These are phyloP conservation scores for Apodospora peruviana DNA, from an alignment of 495 filamentous ascomycete species.

Conservation along the genomic window DNA sequence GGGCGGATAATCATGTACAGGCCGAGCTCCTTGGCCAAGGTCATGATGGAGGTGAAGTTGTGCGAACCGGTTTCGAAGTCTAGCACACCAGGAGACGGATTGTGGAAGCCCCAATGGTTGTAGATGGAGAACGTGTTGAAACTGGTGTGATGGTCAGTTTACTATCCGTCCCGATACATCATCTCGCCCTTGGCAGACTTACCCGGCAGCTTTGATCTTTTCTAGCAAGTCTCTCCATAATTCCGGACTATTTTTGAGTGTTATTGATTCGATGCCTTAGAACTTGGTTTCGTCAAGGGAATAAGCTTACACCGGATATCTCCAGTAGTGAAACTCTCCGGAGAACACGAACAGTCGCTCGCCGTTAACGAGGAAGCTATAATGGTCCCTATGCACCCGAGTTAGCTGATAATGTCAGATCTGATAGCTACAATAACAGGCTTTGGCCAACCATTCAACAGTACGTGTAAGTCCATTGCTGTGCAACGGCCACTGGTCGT, in stretches of 20 bases:
- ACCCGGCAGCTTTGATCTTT: slow-evolving; percentile 54
- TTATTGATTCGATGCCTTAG: too few species aligned
- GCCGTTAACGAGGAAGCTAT: slow-evolving; percentile 53
- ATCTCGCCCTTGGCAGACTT: slow-evolving; percentile 25
- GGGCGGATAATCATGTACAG: slow-evolving; percentile 54
- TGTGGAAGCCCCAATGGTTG: slow-evolving; percentile 54
- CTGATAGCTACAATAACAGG: not conserved
- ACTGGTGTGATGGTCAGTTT: not conserved
- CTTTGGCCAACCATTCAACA: slow-evolving; percentile 37
- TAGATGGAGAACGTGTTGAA: slow-evolving; percentile 43
- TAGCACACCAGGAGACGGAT: slow-evolving; percentile 39
- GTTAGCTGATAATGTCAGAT: not conserved
- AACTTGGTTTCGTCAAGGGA: too few species aligned
- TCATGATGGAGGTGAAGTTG: slow-evolving; percentile 48
- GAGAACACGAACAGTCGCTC: slow-evolving; percentile 52
- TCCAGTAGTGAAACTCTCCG: slow-evolving; percentile 48
- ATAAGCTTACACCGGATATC: slow-evolving; percentile 39
- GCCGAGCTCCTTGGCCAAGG: slow-evolving; percentile 51
- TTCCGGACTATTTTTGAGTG: slow-evolving; percentile 30
- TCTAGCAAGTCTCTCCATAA: slow-evolving; percentile 57
- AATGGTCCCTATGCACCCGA: slow-evolving; percentile 37
- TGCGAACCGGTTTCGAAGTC: slow-evolving; percentile 54
- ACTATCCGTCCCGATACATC: slow-evolving; percentile 8
- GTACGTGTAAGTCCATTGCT: slow-evolving; percentile 46
- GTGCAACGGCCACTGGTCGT: slow-evolving; percentile 39